Evolutionary conservation across 2,329 filamentous ascomycete species (phyloP), one percentile per base, ranked within the genome.

Genomic region (Penicillium glabrum): DNA sequence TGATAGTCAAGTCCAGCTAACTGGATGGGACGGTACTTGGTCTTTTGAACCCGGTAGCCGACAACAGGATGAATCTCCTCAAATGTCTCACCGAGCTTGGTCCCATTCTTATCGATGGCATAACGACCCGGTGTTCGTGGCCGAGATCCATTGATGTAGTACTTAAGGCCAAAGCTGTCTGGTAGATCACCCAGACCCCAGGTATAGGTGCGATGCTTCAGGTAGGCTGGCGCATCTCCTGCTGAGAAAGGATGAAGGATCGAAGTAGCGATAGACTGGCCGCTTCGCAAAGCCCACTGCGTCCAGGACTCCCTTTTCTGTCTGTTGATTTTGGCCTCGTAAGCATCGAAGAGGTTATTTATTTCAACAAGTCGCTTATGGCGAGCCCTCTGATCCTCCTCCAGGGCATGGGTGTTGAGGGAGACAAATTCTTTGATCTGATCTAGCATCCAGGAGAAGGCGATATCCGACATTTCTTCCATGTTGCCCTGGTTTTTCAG

Each of bases 401-500:
- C 11, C 14, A 64, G 24, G n/a, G 47, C 44, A 2, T 52, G 39
- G 11, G 62, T 53, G 8, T 61, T 56, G 16, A 64, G 33, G 0
- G 61, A 65, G 0, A 65, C 33, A 21, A 60, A 47, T 3, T 31
- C 50, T 46, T 64, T 62, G 46, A 68, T 57, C 43, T 62, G 63
- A 41, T 67, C 64, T 10, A 66, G 43, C 64, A 67, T 66, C 64
- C 64, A 67, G 11, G 59, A 46, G 29, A 63, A 64, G 9, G 61
- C 56, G 31, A 67, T 59, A 23, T 58, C 62, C 5, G 64, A 62
- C 64, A 67, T 66, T 21, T 65, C 61, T 44, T 68, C 66, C 61
- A 67, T 61, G 35, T 68, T 57, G 3, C 64, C 60, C 13, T 61
- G 48, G 19, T 66, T 52, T 14, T 56, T 41, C n/a, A 63, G 44